Conservation (phyloP, 73 alveolate species). For the Tetrahymena borealis region DNA sequence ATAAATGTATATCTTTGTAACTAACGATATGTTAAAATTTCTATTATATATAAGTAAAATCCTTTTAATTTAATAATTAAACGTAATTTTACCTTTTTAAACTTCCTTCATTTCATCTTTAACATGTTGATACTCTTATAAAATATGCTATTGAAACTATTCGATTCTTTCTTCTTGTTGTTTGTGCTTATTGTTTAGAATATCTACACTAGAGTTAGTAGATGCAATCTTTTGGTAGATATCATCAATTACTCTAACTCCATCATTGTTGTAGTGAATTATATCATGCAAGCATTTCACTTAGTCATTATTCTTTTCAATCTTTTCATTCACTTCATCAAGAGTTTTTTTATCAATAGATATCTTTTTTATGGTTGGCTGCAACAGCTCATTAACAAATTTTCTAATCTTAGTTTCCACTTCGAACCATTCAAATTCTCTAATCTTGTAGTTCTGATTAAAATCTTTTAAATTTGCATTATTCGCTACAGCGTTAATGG, state of each 20-base stretch:
- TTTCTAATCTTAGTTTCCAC: slow-evolving; percentile 32
- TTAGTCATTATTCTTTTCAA: slow-evolving; percentile 4
- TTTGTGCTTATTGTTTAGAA: neutral
- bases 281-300: slow-evolving; percentile 17
- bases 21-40: too few relatives aligned
- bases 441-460: slow-evolving; percentile 5
- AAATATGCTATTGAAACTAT: neutral
- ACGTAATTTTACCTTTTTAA: neutral
- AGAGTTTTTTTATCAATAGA: slow-evolving; percentile 17
- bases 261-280: slow-evolving; percentile 12
- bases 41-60: neutral
- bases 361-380: slow-evolving; percentile 21
- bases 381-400: slow-evolving; percentile 12
- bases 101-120: neutral
- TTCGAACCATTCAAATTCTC: slow-evolving; percentile 44
- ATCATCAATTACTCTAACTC: slow-evolving; percentile 12
- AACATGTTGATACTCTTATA: neutral
- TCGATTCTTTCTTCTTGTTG: neutral
- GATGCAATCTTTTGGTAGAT: neutral
- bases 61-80: neutral
- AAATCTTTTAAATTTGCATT: neutral
- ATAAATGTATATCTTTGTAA: too few relatives aligned
- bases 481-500: neutral
- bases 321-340: slow-evolving; percentile 4
- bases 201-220: neutral